These are phyloP conservation scores for Cryomyces antarcticus DNA, from an alignment of 495 filamentous ascomycete species.

Conservation along the genomic window DNA sequence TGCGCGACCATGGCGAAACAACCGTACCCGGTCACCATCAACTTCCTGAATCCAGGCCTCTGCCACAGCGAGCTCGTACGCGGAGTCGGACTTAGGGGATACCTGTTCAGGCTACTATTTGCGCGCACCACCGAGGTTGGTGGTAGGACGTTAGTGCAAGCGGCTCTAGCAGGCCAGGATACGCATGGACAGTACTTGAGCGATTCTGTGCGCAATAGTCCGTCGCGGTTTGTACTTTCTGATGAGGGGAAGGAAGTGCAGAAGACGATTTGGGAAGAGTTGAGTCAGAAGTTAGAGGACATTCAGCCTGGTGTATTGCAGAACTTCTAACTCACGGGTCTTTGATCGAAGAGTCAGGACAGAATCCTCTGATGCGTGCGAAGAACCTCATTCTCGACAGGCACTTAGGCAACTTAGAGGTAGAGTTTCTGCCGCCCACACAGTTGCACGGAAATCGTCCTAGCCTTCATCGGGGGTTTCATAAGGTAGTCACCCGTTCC, in stretches of 20 bases:
- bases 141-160: slow-evolving; percentile 21
- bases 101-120: slow-evolving; percentile 5
- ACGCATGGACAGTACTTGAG: slow-evolving; percentile 17
- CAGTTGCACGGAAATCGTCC: too few species aligned
- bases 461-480: too few species aligned
- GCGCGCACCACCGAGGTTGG: slow-evolving; percentile 22
- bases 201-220: slow-evolving; percentile 10
- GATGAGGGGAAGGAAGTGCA: slow-evolving; percentile 10
- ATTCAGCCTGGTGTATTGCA: slow-evolving; percentile 12
- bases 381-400: too few species aligned
- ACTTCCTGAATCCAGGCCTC: slow-evolving; percentile 21
- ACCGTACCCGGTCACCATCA: slow-evolving; percentile 17
- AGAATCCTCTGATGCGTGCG: too few species aligned
- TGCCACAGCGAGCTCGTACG: slow-evolving; percentile 20
- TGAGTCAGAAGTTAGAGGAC: slow-evolving; percentile 10
- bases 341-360: too few species aligned
- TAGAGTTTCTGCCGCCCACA: too few species aligned
- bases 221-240: slow-evolving; percentile 9
- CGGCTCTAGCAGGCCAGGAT: slow-evolving; percentile 15
- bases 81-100: not conserved
- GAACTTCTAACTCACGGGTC: not conserved
- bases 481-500: too few species aligned
- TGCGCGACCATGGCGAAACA: slow-evolving; percentile 3
- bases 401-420: too few species aligned
- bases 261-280: slow-evolving; percentile 13